Evolutionary conservation across 2,329 filamentous ascomycete genomes (phyloP).

Genomic region (Fusarium agapanthi): DNA sequence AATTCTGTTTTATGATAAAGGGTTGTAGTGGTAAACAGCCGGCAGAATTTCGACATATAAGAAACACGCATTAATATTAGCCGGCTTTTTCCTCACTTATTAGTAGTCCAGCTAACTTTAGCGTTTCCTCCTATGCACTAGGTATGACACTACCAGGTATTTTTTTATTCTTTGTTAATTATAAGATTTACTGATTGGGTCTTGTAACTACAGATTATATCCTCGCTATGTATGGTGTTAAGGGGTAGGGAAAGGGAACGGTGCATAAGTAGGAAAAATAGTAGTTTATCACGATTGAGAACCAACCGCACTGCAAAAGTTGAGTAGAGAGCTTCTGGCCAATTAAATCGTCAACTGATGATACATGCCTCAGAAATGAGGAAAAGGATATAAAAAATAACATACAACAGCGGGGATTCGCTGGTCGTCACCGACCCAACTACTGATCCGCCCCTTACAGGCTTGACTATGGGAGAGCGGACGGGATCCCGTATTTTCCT

Average conservation of each 20-base stretch:
- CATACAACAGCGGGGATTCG: constrained; percentile 7
- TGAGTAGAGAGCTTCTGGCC: rapidly evolving
- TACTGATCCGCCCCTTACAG: constrained; percentile 1
- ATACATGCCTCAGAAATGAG: rapidly evolving
- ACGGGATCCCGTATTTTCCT: constrained; percentile 10
- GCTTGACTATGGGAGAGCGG: constrained; percentile 7
- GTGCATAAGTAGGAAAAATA: too few species aligned
- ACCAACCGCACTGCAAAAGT: background rate
- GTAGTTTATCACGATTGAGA: rapidly evolving
- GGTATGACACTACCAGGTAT: too few species aligned
- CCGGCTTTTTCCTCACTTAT: constrained; percentile 41
- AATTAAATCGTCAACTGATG: rapidly evolving
- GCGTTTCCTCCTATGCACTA: too few species aligned
- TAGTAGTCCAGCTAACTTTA: too few species aligned
- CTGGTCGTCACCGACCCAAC: constrained; percentile 9
- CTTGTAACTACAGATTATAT: constrained; percentile 51
- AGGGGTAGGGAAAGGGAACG: background rate
- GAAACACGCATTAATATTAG: background rate
- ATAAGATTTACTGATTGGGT: constrained; percentile 52
- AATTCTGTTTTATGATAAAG: rapidly evolving
- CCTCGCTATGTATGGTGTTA: constrained; percentile 40
- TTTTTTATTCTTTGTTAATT: too few species aligned
- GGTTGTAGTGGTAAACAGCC: background rate
- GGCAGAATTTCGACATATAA: too few species aligned
- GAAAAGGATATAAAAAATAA: too few species aligned